Base-by-base conservation (phyloP, 768 basidiomycete species). In the Suillus sp. region DNA sequence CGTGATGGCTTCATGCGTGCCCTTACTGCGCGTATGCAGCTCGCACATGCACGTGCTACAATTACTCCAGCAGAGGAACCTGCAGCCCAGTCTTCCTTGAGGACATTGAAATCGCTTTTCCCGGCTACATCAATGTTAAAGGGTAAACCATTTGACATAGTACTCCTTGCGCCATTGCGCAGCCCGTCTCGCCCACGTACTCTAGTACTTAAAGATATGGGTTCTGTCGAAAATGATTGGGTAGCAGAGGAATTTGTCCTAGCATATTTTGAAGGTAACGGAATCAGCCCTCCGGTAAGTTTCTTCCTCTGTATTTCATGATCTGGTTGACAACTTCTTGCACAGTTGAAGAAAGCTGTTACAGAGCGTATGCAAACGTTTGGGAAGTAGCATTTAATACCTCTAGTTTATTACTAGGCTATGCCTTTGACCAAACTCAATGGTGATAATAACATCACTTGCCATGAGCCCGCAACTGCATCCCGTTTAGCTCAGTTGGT, bases 1-100 rank as follows among this genome's bases (percentile, higher is more conserved):
- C 85, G 93, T 25, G 93, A 95, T 70, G 93, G 90, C 2, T 94
- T 94, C 67, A 80, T 93, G 74, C 84, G 93, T 50, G 84, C 91
- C 18, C 74, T 95, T 53, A 85, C 87, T 66, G 77, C 80, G 2
- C 85, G 91, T 22, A 77, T 92, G 63, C 76, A 80, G 30, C 72
- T 82, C 11, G 82, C 78, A 54, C 81, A 81, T 54, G 81, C 86
- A 68, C 77, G 79, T 18, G 85, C 82, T 10, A 75, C 78, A 0
- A 74, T 93, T 11, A 80, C 87, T 0, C 78, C 84, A 60, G 88
- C 89, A 61, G 84, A 83, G 25, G 86, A 89, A 62, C 72, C 81
- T 53, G 78, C 74, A 1, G 79, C 85, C 5, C 84, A 86, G 59
- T 83, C 84, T 1, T 88, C 92, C 1, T 79, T 93, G 64, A 84